Percentiles rank a stretch among this genome's conserved stretches.
Evolutionary conservation across 1,284 basidiomycete genomes (phyloP).

Genomic region (Cronartium quercuum): DNA sequence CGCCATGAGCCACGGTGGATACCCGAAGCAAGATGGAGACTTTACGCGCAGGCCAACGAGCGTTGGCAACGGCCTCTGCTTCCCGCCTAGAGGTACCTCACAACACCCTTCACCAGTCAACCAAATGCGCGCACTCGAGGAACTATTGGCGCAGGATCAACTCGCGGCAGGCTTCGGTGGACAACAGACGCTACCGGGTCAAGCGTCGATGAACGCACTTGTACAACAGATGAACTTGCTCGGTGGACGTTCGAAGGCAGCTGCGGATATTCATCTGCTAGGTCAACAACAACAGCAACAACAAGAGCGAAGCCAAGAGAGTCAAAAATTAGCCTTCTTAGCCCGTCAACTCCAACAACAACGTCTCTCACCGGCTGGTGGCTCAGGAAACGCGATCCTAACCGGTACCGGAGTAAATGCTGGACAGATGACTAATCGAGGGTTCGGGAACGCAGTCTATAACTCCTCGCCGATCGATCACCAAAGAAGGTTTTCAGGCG

Average conservation of each 20-base stretch:
- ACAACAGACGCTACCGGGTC: slow-evolving; percentile 1
- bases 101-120: neutral
- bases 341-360: slow-evolving; percentile 36
- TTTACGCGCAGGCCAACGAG: neutral
- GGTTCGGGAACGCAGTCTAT: neutral
- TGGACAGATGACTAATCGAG: neutral
- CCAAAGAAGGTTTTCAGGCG: slow-evolving; percentile 16
- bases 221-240: slow-evolving; percentile 4
- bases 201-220: slow-evolving; percentile 7
- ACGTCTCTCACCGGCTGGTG: slow-evolving; percentile 22
- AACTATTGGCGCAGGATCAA: neutral
- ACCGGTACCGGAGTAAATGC: neutral
- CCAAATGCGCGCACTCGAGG: neutral
- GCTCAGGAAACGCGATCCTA: neutral
- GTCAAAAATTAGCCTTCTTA: slow-evolving; percentile 29
- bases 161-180: neutral
- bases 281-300: slow-evolving; percentile 4
- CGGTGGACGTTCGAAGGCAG: neutral
- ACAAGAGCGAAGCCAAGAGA: slow-evolving; percentile 20
- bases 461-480: slow-evolving; percentile 6
- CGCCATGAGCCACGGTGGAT: neutral
- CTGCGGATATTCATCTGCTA: neutral
- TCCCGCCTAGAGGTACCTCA: neutral
- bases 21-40: neutral
- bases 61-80: no score